Percentiles rank a stretch among this genome's conserved stretches.
Evolutionary conservation across 1,284 basidiomycete genomes (phyloP).

Genomic region (Marasmius tenuissimus): DNA sequence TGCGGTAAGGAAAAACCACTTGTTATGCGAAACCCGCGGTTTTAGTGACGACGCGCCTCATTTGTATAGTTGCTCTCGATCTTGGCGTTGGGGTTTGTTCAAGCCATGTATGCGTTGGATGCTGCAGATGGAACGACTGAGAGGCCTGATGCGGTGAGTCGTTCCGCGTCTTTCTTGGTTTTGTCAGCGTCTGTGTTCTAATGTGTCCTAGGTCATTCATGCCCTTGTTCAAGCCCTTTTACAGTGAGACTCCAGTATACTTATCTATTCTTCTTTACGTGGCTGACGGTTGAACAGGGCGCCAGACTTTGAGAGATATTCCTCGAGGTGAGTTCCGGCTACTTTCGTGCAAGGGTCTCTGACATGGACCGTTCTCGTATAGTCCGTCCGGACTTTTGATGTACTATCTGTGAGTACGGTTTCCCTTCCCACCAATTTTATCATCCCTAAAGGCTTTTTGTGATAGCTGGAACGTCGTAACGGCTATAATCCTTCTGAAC

Average conservation of each 20-base stretch:
- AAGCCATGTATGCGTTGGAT: conserved; percentile 87
- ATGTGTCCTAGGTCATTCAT: conserved; percentile 58
- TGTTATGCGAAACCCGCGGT: neutral
- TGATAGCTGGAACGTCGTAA: conserved; percentile 80
- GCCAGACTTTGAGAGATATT: conserved; percentile 77
- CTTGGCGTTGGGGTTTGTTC: conserved; percentile 82
- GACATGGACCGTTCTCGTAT: conserved; percentile 13
- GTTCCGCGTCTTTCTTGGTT: neutral
- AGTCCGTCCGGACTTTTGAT: conserved; percentile 74
- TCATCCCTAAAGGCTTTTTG: neutral
- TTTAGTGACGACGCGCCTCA: conserved; percentile 15
- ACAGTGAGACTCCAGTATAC: conserved; percentile 47
- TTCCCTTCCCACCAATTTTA: neutral
- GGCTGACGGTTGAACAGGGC: conserved; percentile 43
- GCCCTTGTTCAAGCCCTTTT: conserved; percentile 80
- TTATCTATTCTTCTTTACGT: neutral
- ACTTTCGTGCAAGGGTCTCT: conserved; percentile 1
- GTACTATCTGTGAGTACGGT: conserved; percentile 69
- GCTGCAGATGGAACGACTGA: conserved; percentile 83
- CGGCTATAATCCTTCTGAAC: conserved; percentile 89
- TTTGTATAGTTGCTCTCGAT: conserved; percentile 69
- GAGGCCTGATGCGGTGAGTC: conserved; percentile 44
- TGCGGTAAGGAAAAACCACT: conserved; percentile 48
- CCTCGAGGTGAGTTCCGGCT: conserved; percentile 41
- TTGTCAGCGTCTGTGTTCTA: neutral